phyloP scores from a whole-genome alignment of 306 rosid genomes.

The Dryas drummondii region DNA sequence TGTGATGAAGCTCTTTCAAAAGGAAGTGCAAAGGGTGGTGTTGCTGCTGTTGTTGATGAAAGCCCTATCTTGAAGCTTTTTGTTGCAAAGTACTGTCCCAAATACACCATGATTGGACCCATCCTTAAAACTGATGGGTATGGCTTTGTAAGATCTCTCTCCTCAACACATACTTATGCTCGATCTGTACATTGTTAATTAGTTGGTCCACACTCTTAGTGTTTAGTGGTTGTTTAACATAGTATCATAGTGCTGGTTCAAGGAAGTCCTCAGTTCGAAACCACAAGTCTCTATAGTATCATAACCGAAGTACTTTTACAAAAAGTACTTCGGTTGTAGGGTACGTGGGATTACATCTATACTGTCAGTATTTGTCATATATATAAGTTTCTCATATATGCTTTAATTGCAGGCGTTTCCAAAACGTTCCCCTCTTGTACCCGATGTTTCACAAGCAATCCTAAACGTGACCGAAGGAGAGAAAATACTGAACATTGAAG shows the following conservation, averaged over 20 bases:
- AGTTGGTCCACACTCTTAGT: too few relatives aligned
- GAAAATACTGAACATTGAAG: slow-evolving; percentile 47
- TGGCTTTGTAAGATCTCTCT: slow-evolving; percentile 44
- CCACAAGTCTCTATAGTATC: too few relatives aligned
- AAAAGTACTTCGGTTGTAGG: too few relatives aligned
- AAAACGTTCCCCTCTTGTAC: slow-evolving; percentile 49
- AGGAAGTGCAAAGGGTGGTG: slow-evolving; percentile 40
- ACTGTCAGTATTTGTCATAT: too few relatives aligned
- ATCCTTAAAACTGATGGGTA: slow-evolving; percentile 44
- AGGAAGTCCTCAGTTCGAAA: too few relatives aligned
- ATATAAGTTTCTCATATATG: too few relatives aligned
- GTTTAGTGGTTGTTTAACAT: too few relatives aligned
- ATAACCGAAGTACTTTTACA: too few relatives aligned
- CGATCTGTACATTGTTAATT: too few relatives aligned
- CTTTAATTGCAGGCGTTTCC: slow-evolving; percentile 30
- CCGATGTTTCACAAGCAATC: slow-evolving; percentile 59
- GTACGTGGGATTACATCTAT: too few relatives aligned
- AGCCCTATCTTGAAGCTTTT: slow-evolving; percentile 24
- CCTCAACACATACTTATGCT: too few relatives aligned
- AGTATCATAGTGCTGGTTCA: too few relatives aligned
- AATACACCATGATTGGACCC: slow-evolving; percentile 47
- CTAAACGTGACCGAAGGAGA: slow-evolving; percentile 50
- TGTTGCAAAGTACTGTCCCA: slow-evolving; percentile 25
- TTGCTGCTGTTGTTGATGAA: slow-evolving; percentile 48
- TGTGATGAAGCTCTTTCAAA: slow-evolving; percentile 1